Evolutionary conservation across 768 basidiomycete genomes (phyloP).

Genomic region (Trametes sanguinea): DNA sequence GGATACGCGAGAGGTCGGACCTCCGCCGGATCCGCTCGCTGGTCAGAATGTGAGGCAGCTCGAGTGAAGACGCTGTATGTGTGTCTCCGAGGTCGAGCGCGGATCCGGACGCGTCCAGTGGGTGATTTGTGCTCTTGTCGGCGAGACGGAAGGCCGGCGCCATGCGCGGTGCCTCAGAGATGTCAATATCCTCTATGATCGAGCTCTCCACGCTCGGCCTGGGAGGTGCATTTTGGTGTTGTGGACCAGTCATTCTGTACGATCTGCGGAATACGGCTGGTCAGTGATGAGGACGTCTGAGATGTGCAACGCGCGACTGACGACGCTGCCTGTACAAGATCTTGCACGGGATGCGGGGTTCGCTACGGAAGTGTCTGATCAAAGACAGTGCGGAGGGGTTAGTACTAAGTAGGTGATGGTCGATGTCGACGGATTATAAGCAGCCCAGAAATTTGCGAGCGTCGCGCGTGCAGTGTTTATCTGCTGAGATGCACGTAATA

Average conservation of each 20-base stretch:
- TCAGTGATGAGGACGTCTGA: too few relatives aligned
- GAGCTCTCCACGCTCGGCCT: not conserved
- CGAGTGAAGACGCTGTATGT: constrained; percentile 22
- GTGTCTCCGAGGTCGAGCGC: constrained; percentile 17
- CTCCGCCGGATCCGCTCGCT: constrained; percentile 25
- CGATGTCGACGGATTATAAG: too few relatives aligned
- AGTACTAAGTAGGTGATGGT: too few relatives aligned
- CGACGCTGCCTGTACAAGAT: too few relatives aligned
- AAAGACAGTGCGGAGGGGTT: too few relatives aligned
- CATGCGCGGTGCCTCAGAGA: not conserved
- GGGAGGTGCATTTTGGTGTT: not conserved
- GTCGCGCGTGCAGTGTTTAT: too few relatives aligned
- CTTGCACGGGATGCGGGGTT: too few relatives aligned
- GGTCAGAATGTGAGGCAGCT: constrained; percentile 18
- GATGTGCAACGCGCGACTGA: too few relatives aligned
- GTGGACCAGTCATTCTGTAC: not conserved
- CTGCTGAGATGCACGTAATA: constrained; percentile 3
- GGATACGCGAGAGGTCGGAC: constrained; percentile 21
- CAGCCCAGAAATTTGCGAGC: too few relatives aligned
- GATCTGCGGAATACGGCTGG: not conserved
- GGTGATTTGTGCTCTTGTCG: not conserved
- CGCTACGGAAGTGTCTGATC: too few relatives aligned
- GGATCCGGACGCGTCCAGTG: constrained; percentile 7
- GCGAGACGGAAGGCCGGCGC: not conserved
- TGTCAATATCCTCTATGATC: constrained; percentile 2